These are phyloP conservation scores for Xylariaceae sp. DNA, from an alignment of 2,329 filamentous ascomycete species.

Conservation along the genomic window DNA sequence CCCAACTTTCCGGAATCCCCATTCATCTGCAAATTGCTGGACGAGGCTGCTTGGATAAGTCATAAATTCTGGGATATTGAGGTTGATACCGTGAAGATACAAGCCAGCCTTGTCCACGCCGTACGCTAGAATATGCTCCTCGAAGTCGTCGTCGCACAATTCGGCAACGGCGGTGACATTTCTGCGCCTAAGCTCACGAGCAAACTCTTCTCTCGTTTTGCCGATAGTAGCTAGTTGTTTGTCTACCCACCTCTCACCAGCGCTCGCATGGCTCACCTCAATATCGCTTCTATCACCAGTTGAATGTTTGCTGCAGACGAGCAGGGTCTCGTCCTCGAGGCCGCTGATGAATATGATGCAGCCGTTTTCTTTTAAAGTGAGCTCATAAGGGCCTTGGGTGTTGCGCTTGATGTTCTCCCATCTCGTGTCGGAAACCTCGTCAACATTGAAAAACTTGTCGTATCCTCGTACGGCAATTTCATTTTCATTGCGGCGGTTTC, in stretches of 20 bases:
- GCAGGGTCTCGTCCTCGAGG: conserved; percentile 82
- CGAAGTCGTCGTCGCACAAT: conserved; percentile 93
- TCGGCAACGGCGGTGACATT: conserved; percentile 96
- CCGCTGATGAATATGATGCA: conserved; percentile 98
- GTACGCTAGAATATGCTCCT: conserved; percentile 96
- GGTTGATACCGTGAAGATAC: conserved; percentile 94
- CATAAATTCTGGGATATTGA: conserved; percentile 89
- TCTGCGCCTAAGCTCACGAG: conserved; percentile 73
- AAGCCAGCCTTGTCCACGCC: conserved; percentile 81
- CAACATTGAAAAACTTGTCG: conserved; percentile 98
- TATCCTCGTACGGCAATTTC: conserved; percentile 92
- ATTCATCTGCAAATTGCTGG: conserved; percentile 85
- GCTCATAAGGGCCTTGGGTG: conserved; percentile 87
- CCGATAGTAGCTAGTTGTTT: conserved; percentile 78
- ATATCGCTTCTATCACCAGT: conserved; percentile 78
- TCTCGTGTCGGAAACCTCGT: conserved; percentile 79
- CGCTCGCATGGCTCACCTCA: conserved; percentile 79
- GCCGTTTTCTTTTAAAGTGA: conserved; percentile 98
- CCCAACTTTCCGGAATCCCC: conserved; percentile 92
- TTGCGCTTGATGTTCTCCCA: conserved; percentile 79
- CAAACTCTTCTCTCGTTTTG: conserved; percentile 79
- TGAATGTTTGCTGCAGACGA: conserved; percentile 99
- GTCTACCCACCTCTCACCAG: conserved; percentile 82
- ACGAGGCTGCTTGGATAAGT: conserved; percentile 86
- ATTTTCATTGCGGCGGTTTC: conserved; percentile 63